phyloP scores from a whole-genome alignment of 352 stramenopile species.

The Globisporangium perplexum region DNA sequence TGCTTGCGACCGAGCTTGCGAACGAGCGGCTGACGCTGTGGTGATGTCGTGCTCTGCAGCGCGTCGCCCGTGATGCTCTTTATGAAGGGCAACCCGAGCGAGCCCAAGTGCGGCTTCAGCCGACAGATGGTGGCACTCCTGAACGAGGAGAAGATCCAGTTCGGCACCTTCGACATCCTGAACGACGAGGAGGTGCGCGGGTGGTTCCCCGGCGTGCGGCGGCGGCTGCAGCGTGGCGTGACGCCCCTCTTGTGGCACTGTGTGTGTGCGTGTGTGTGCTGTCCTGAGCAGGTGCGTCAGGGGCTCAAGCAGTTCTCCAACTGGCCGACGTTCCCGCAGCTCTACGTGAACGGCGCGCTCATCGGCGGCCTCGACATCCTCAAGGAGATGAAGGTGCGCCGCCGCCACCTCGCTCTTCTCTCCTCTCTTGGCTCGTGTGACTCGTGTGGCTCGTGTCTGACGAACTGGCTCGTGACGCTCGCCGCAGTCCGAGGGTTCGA shows the following conservation, averaged over 20 bases:
- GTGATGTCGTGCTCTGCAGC: slow-evolving; percentile 12
- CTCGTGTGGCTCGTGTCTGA: too few species aligned
- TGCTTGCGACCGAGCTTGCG: too few species aligned
- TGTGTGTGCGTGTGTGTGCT: neutral
- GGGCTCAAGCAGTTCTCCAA: slow-evolving; percentile 96
- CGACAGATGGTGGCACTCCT: slow-evolving; percentile 92
- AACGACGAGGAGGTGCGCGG: slow-evolving; percentile 92
- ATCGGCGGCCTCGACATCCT: slow-evolving; percentile 97
- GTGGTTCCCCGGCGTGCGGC: too few species aligned
- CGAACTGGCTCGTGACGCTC: too few species aligned
- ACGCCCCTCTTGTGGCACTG: neutral
- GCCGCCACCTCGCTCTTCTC: neutral
- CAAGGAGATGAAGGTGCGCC: slow-evolving; percentile 91
- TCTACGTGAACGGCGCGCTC: slow-evolving; percentile 97
- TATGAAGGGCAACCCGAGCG: slow-evolving; percentile 97
- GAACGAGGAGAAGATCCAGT: slow-evolving; percentile 90
- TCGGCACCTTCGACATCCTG: slow-evolving; percentile 97
- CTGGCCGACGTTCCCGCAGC: slow-evolving; percentile 98
- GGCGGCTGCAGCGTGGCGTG: too few species aligned
- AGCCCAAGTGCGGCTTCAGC: slow-evolving; percentile 95
- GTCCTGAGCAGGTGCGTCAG: slow-evolving; percentile 82
- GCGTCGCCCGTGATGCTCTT: slow-evolving; percentile 96
- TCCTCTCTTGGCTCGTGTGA: too few species aligned
- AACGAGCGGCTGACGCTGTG: neutral
- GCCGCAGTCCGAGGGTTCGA: slow-evolving; percentile 44